These are phyloP conservation scores for Hamigera avellanea DNA, from an alignment of 495 filamentous ascomycete genomes.

Conservation along the genomic window DNA sequence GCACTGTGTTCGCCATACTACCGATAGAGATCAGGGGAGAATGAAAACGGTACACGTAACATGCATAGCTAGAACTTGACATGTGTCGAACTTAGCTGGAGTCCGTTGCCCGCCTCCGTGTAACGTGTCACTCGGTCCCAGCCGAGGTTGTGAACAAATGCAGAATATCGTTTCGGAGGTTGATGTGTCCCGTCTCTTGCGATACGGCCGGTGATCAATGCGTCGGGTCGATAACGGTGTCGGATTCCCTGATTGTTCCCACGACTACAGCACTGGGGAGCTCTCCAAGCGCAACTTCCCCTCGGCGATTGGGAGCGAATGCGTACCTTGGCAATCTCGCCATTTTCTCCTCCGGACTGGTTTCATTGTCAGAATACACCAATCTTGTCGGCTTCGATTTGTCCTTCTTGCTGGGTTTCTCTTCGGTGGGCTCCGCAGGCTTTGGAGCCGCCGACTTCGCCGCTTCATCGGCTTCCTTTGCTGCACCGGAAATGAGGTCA, in stretches of 20 bases:
- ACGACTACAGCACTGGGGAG: slow-evolving; percentile 24
- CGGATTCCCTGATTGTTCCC: slow-evolving; percentile 22
- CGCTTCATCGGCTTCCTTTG: slow-evolving; percentile 23
- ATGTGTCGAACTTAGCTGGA: slow-evolving; percentile 39
- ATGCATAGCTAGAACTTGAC: slow-evolving; percentile 22
- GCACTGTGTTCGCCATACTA: slow-evolving; percentile 20
- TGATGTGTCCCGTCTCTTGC: not conserved
- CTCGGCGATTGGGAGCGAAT: slow-evolving; percentile 42
- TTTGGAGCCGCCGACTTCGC: slow-evolving; percentile 9
- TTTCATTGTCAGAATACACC: slow-evolving; percentile 66
- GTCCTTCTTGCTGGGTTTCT: slow-evolving; percentile 53
- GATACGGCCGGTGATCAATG: slow-evolving; percentile 7
- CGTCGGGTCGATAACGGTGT: slow-evolving; percentile 25
- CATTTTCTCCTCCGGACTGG: slow-evolving; percentile 84
- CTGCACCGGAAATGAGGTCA: slow-evolving; percentile 41
- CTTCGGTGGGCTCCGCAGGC: slow-evolving; percentile 22
- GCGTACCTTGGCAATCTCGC: slow-evolving; percentile 64
- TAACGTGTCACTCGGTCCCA: not conserved
- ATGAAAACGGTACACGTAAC: slow-evolving; percentile 11
- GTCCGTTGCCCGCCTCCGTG: slow-evolving; percentile 9
- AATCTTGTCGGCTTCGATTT: slow-evolving; percentile 60
- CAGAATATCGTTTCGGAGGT: not conserved
- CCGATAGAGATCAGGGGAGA: slow-evolving; percentile 25
- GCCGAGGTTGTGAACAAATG: not conserved
- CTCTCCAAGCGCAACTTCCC: slow-evolving; percentile 24